Base-by-base conservation (phyloP, 305 asterid species). In the Fraxinus paxiana region DNA sequence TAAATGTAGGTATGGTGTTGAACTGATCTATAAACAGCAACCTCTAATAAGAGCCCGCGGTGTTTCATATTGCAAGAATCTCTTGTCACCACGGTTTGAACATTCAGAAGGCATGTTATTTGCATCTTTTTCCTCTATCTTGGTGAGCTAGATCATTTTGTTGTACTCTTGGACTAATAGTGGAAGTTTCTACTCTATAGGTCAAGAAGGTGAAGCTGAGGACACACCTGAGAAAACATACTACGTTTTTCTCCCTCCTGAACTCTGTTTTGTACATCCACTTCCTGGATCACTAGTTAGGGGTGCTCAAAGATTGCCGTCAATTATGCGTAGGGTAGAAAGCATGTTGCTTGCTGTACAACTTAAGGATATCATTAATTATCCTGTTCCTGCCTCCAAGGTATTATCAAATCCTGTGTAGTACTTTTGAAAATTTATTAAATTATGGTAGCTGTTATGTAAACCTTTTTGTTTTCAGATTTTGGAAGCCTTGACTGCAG, bases 21-120 rank as follows among this genome's bases (percentile, higher is more conserved):
- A 89, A 78, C 89, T 96, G 93, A 86, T 88, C 76, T 93, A 89
- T 83, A 91, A 90, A 85, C 87, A 90, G 30, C 99, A 93, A 78
- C 96, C 99, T 83, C 89, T 94, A 74, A 92, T 96, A 84, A 91
- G 98, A 90, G 97, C 96, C 71, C 97, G 98, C 8, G 98, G 99
- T 85, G 98, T 96, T 86, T 94, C 99, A 41, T 96, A 96, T 83
- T 94, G 98, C 98, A 96, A 94, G 88, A 94, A 94, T 89, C 96
- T 96, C 82, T 89, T 96, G 78, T 94, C 98, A 38, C 99, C 98
- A 33, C 89, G 98, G 79, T 96, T 93, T 83, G 99, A 96, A 85
- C 97, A 93, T 87, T 91, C 95, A 76, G 98, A 91, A 82, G 95
- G 98, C 91, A 88, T 80, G 89, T 33, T 75, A 65, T 51, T 81